Evolutionary conservation across 2,329 filamentous ascomycete genomes (phyloP), one percentile per base, ranked within the genome.

Genomic region (Botrytis squamosa): DNA sequence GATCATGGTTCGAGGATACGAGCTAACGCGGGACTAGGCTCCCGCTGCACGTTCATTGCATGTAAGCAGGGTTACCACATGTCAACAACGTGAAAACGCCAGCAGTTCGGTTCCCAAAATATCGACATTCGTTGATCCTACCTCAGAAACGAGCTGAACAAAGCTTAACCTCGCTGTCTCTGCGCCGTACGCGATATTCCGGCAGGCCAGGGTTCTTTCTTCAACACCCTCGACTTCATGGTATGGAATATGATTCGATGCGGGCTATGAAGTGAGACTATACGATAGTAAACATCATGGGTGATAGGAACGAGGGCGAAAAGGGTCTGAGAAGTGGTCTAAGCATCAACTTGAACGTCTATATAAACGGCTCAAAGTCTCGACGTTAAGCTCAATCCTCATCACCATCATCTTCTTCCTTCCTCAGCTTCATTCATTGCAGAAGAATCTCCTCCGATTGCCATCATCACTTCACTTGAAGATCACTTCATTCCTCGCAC

Each of bases 311-410:
- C 33, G n/a, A 46, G 20, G 49, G 44, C 14, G 49, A 38, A 67
- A 72, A 29, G 36, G 5, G 38, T 25, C 25, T 72, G 63, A 8
- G 29, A 33, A 40, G 36, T 60, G 38, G 63, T n/a, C 38, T 33
- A 59, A 55, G 42, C 40, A 68, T 72, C 63, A 49, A 68, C 14
- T 60, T 40, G 62, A 60, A 70, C 49, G n/a, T 55, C 33, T 73
- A 73, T 73, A 73, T 68, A 46, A 70, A 73, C 55, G 4, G 4
- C 42, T 25, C 38, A 44, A 70, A 62, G 38, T 70, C 64, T 73
- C 44, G 14, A 40, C 25, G 67, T 73, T 55, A 60, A 70, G 25
- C 66, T 70, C 16, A 20, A 70, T 64, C 66, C 36, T 57, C 57
- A 55, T 72, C 49, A 25, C 33, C 49, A 42, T 20, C 49, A 67